phyloP scores from a whole-genome alignment of 768 basidiomycete genomes.

The Phylloporus sp. region DNA sequence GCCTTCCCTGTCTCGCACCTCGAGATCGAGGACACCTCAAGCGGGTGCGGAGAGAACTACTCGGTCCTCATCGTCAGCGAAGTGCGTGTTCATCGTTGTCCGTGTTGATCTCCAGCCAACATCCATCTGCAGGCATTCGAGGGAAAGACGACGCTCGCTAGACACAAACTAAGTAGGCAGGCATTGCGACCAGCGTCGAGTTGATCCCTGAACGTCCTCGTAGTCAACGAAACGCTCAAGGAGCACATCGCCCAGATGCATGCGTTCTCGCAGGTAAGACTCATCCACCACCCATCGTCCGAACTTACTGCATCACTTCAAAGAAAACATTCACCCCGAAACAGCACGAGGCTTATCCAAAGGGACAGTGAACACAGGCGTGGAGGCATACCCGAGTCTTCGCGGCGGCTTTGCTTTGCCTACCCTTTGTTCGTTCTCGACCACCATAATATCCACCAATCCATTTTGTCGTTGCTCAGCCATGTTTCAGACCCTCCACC shows the following conservation, averaged over 20 bases:
- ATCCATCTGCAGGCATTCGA: conserved; percentile 55
- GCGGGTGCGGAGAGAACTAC: conserved; percentile 79
- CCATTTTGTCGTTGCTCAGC: background rate
- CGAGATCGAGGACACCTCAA: conserved; percentile 73
- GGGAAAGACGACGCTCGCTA: conserved; percentile 74
- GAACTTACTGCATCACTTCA: background rate
- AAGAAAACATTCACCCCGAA: conserved; percentile 74
- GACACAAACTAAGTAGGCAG: conserved; percentile 63
- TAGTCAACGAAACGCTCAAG: conserved; percentile 78
- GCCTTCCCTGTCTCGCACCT: conserved; percentile 63
- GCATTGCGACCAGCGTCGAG: background rate
- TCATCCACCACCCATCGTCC: background rate
- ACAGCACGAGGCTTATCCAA: conserved; percentile 54
- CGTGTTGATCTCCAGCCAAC: background rate
- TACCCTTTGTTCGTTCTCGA: conserved; percentile 9
- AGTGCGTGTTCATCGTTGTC: conserved; percentile 34
- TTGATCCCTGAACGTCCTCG: conserved; percentile 1
- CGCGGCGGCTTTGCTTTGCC: background rate
- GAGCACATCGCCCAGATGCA: conserved; percentile 75
- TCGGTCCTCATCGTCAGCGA: conserved; percentile 73
- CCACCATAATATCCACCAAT: background rate
- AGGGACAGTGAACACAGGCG: conserved; percentile 16
- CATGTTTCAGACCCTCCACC: conserved; percentile 2
- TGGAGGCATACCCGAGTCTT: background rate
- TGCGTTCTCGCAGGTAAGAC: conserved; percentile 81